Evolutionary conservation across 768 basidiomycete species (phyloP).

Genomic region (Collybiopsis luxurians): DNA sequence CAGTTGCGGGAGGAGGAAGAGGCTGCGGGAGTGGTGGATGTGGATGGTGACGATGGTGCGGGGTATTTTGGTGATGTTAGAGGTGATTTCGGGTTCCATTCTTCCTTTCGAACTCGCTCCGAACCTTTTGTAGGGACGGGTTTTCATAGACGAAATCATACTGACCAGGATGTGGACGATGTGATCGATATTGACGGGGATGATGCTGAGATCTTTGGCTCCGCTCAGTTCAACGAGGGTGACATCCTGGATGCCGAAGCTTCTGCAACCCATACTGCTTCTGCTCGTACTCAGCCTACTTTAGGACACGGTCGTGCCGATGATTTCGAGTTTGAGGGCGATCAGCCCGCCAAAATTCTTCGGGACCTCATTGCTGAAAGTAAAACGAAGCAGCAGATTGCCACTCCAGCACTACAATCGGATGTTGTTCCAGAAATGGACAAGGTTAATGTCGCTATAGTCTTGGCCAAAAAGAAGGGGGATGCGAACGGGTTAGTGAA

Average conservation of each 20-base stretch:
- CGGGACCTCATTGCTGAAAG: constrained; percentile 55
- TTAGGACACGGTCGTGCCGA: constrained; percentile 14
- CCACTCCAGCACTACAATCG: constrained; percentile 26
- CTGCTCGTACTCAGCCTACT: constrained; percentile 1
- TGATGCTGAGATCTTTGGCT: constrained; percentile 63
- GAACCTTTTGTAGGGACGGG: constrained; percentile 52
- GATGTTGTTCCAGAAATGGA: constrained; percentile 41
- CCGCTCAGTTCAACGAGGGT: constrained; percentile 72
- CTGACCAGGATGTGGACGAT: constrained; percentile 68
- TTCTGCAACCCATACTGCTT: constrained; percentile 11
- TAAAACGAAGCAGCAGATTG: constrained; percentile 29
- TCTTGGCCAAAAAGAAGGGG: constrained; percentile 45
- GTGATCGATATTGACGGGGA: constrained; percentile 82
- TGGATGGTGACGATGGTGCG: constrained; percentile 28
- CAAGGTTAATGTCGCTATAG: constrained; percentile 46
- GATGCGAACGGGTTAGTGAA: constrained; percentile 45
- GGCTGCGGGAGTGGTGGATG: constrained; percentile 25
- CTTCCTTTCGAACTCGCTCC: neutral
- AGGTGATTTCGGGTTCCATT: constrained; percentile 34
- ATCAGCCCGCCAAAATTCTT: constrained; percentile 34
- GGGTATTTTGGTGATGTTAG: constrained; percentile 47
- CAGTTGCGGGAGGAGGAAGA: constrained; percentile 27
- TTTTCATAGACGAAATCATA: constrained; percentile 59
- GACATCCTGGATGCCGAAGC: constrained; percentile 50
- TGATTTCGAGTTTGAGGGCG: constrained; percentile 32